These are phyloP conservation scores for Waltergamsia citrina DNA, from an alignment of 2,329 filamentous ascomycete genomes.

Conservation along the genomic window DNA sequence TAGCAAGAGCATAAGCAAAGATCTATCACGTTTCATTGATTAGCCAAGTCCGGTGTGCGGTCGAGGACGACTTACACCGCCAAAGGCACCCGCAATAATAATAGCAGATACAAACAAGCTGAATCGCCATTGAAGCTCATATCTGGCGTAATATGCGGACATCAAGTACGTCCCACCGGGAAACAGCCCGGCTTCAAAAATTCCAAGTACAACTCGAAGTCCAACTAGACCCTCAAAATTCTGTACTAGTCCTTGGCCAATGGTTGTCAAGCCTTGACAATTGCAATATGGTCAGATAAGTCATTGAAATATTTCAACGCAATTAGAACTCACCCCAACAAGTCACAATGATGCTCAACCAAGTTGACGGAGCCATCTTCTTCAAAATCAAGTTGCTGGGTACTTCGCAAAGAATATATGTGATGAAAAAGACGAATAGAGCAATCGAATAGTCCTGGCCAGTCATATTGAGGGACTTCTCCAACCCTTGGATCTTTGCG, in stretches of 20 bases:
- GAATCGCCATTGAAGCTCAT: conserved; percentile 2
- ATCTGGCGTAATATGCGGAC: conserved; percentile 1
- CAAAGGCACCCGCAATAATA: conserved; percentile 2
- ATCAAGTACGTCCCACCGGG: conserved; percentile 10
- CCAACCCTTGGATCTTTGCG: conserved; percentile 23
- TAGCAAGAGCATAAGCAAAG: conserved; percentile 2
- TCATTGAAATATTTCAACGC: too few species aligned
- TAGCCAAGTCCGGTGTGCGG: too few species aligned
- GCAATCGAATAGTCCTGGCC: conserved; percentile 57
- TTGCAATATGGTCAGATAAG: too few species aligned
- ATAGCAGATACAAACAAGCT: not conserved
- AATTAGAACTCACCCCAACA: conserved; percentile 35
- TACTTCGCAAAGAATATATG: conserved; percentile 46
- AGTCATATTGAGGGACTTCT: conserved; percentile 43
- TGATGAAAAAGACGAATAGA: conserved; percentile 49
- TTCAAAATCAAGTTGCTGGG: conserved; percentile 48
- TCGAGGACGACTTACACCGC: conserved; percentile 1
- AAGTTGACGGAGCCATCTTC: conserved; percentile 39
- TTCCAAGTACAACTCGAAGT: conserved; percentile 30
- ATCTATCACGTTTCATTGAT: not conserved
- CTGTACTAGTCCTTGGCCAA: conserved; percentile 23
- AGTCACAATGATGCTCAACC: conserved; percentile 41
- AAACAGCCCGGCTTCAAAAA: conserved; percentile 30
- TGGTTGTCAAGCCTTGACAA: not conserved
- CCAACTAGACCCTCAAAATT: conserved; percentile 35